Base-by-base conservation (phyloP, 2,329 filamentous ascomycete genomes). In the Endothia cerciana region DNA sequence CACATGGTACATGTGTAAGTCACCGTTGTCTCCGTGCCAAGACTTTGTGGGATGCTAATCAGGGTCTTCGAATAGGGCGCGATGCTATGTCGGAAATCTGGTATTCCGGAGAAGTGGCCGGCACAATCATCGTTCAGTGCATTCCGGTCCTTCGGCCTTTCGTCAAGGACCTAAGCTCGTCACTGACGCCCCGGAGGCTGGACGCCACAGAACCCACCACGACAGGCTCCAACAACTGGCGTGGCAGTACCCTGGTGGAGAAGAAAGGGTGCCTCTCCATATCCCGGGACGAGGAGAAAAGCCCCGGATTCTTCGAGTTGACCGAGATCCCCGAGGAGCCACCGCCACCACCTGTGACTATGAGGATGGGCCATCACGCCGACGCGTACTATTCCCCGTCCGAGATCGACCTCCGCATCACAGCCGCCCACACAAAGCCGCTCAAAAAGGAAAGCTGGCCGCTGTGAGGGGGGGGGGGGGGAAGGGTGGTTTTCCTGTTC, bases 51-150 rank as follows among this genome's bases (percentile, higher is more conserved):
- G 19, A 30, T 25, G 38, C 41, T 53, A 25, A 11, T n/a, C 5
- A 11, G 45, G 8, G 6, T 36, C 15, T 51, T 38, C 11, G 30
- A 19, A 36, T 62, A 75, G 75, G 72, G 78, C 79, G 80, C 58
- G 79, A 82, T 66, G 81, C 77, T 13, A 73, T 80, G 67, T 80
- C 78, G 0, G 81, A 81, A 69, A 75, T 82, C 63, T 82, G 80
- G 80, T 80, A 83, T 72, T 83, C 81, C 0, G 82, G 82, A 19
- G 83, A 85, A 72, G 76, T 85, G 62, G 78, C 81, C 10, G 82
- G 83, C 62, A 85, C 83, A 33, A 83, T 85, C 69, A 84, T 85
- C 53, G 83, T 85, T 4, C 83, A 85, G 69, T 85, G 81, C 66
- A 80, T 85, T 2, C 83, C 83, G 2, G 79, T 85, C 19, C 70